phyloP scores from a whole-genome alignment of 164 flowering plant genomes.

The Magnolia officinalis region DNA sequence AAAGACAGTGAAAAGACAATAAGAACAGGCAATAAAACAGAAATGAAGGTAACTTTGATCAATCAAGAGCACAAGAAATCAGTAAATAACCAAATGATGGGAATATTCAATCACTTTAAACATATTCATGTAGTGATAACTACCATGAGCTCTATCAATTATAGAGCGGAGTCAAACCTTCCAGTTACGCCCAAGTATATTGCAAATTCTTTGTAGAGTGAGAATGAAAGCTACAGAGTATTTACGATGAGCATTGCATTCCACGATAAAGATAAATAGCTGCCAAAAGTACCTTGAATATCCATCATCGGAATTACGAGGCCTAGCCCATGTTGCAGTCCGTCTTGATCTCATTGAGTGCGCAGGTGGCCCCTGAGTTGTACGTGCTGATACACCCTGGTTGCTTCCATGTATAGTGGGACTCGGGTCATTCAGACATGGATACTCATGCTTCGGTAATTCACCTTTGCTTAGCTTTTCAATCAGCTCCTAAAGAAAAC shows the following conservation, averaged over 20 bases:
- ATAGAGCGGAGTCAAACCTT: neutral
- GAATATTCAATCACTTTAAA: neutral
- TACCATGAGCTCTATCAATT: neutral
- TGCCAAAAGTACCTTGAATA: slow-evolving; percentile 57
- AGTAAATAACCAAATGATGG: neutral
- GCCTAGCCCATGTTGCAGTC: slow-evolving; percentile 91
- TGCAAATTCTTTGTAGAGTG: neutral
- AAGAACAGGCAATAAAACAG: slow-evolving; percentile 1
- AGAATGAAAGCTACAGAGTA: too few relatives aligned
- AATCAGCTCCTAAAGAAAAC: slow-evolving; percentile 62
- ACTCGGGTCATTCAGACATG: slow-evolving; percentile 86
- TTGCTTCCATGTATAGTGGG: slow-evolving; percentile 44
- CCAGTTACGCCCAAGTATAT: neutral
- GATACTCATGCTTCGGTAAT: slow-evolving; percentile 73
- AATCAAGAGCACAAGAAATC: neutral
- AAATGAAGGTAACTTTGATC: neutral
- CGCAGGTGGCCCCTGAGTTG: slow-evolving; percentile 45
- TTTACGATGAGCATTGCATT: neutral
- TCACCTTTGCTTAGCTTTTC: slow-evolving; percentile 81
- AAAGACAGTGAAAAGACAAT: slow-evolving; percentile 3
- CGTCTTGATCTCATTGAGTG: slow-evolving; percentile 95
- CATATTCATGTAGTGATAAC: neutral
- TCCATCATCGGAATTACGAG: slow-evolving; percentile 87
- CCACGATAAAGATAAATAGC: neutral
- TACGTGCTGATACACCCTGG: slow-evolving; percentile 30